Evolutionary conservation across 441 rosid species (phyloP), one percentile per base, ranked within the genome.

Genomic region (Erodium trifolium): DNA sequence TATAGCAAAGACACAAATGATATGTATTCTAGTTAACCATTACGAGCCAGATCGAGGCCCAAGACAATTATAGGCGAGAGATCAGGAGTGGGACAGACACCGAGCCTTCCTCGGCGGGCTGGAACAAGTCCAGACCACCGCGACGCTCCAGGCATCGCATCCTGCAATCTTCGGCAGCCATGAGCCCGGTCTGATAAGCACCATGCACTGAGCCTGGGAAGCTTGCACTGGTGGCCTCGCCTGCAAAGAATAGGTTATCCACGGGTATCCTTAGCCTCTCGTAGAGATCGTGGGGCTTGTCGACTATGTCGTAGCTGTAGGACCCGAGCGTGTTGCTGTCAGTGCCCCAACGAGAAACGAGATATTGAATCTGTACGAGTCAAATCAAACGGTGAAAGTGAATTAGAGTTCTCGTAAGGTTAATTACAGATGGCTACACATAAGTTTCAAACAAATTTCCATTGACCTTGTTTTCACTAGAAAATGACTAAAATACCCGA

Each of bases 201-300:
- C 97, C 99, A 16, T 92, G 99, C 55, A 90, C 92, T 9, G 96
- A 94, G 16, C 97, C 97, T 0, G 97, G 92, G 27, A 23, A 23
- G 27, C 27, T 23, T 23, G 27, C 27, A 23, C 27, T 23, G 0
- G 27, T 23, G 27, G 80, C 99, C 82, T 94, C 99, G 63, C 99
- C 98, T 0, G 98, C 98, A 84, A 94, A 94, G 88, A 94, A 94
- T 74, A 94, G 67, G 77, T 94, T 94, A 78, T 94, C 99, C 6
- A 94, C 81, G 5, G 99, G 98, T 23, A 86, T 79, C 82, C 97
- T 85, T 16, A 94, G 82, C 82, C 77, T 86, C 73, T 94, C 97
- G 35, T 88, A 94, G 80, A 88, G 89, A 78, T 87, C 94, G 62
- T 90, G 94, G 82, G 99, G 76, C 67, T 82, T 90, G 69, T 90